Conservation (phyloP, 2,329 filamentous ascomycete genomes). For the Colletotrichum brevisporum region DNA sequence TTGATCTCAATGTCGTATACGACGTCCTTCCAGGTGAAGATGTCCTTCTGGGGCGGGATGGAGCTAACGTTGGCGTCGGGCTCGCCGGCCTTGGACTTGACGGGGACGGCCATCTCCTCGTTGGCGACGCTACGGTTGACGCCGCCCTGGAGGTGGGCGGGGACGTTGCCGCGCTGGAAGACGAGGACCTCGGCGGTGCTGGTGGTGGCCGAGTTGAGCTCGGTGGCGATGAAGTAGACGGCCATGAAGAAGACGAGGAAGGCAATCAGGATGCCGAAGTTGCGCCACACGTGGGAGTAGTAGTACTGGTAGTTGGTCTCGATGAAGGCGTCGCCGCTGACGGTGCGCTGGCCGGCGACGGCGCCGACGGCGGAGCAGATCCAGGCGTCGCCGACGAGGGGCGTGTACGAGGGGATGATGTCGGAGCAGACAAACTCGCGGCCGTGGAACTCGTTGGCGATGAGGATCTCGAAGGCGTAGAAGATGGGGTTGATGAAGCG, state of each 20-base stretch:
- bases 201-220: conserved; percentile 74
- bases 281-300: conserved; percentile 74
- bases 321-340: conserved; percentile 75
- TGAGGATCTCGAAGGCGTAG: conserved; percentile 80
- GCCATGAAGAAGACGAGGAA: conserved; percentile 76
- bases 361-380: conserved; percentile 69
- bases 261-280: conserved; percentile 76
- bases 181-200: conserved; percentile 79
- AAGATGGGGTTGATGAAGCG: conserved; percentile 81
- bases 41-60: conserved; percentile 62
- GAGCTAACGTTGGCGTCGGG: conserved; percentile 45
- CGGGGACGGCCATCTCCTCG: conserved; percentile 54
- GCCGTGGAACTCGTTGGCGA: conserved; percentile 80
- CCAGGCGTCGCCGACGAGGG: conserved; percentile 60
- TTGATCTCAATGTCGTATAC: conserved; percentile 82
- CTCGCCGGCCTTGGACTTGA: conserved; percentile 70
- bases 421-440: conserved; percentile 69
- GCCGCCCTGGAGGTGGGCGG: conserved; percentile 54
- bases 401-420: conserved; percentile 63
- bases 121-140: conserved; percentile 47
- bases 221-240: conserved; percentile 74
- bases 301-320: conserved; percentile 68
- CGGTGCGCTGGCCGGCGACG: conserved; percentile 64
- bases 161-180: conserved; percentile 71
- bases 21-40: conserved; percentile 86